Base-by-base conservation (phyloP, 192 early-diverging fungal genomes). In the Rhizophagus sp. region DNA sequence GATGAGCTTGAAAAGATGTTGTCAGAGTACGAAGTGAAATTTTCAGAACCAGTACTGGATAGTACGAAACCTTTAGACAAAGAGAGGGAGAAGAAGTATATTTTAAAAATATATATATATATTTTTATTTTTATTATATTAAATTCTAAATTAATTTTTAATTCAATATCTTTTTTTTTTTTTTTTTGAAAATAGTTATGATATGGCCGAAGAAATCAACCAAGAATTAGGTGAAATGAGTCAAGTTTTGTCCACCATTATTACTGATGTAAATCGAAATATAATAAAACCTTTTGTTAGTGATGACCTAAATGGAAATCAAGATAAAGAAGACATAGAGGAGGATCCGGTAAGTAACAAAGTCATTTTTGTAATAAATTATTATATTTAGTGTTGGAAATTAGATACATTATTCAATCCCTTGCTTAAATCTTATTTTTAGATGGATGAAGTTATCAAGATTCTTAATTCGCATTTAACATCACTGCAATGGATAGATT, bases 401-500 rank as follows among this genome's bases (percentile, higher is more conserved):
- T 22, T 52, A 22, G 17, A 50, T 34, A 13, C 47, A 1, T 41
- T 57, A 47, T 71, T 77, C 67, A 50, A 67, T 80, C 71, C 3
- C 39, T 64, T 73, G 47, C 57, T 49, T 57, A 65, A 30, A 62
- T 75, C 1, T 68, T 50, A 33, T 27, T 70, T 33, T 30, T 73
- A 88, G 87, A 78, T 90, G 57, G 84, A 85, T 47, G 91, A 97
- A 82, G 96, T 99, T 73, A 91, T 94, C 25, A 88, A 92, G 81
- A 96, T 99, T 72, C 88, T 99, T 76, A 96, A 98, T 80, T 86
- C 89, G 17, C 98, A 99, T 81, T 87, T 98, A 85, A 91, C 93
- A 25, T 93, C 95, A 63, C 87, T 99, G 36, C 93, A 97, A 84
- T 99, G 98, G 98, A 90, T 99, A 17, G 96, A 98, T 81, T 80